A percentile compares a stretch with the other conserved stretches of the same genome.
These are phyloP conservation scores for Apophysomyces variabilis DNA, from an alignment of 371 early-diverging fungal species.

Conservation along the genomic window DNA sequence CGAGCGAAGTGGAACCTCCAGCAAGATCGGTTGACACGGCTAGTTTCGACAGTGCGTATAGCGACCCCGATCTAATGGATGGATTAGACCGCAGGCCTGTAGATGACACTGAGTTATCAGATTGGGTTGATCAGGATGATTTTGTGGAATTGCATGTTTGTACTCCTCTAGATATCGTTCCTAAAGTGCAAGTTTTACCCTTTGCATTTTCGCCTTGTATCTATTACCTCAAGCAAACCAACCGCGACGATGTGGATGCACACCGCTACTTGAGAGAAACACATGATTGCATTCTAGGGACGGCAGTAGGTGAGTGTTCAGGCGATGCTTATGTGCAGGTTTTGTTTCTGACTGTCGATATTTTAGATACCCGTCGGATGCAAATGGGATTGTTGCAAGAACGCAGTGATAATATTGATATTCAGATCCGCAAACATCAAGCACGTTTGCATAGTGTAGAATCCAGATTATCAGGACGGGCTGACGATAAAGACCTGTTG, in stretches of 20 bases:
- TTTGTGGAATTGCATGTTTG: conserved; percentile 42
- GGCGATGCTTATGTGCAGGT: neutral
- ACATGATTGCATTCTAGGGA: conserved; percentile 56
- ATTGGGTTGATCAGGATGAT: conserved; percentile 57
- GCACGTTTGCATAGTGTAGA: conserved; percentile 43
- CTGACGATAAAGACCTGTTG: conserved; percentile 25
- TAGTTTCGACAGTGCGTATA: conserved; percentile 18
- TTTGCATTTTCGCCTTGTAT: conserved; percentile 67
- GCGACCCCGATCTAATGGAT: conserved; percentile 40
- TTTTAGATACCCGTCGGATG: conserved; percentile 56
- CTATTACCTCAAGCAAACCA: conserved; percentile 63
- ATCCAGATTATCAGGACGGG: conserved; percentile 25
- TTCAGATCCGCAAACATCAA: conserved; percentile 60
- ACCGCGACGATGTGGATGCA: conserved; percentile 45
- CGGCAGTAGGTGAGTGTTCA: conserved; percentile 44
- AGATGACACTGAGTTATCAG: conserved; percentile 45
- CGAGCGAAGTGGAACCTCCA: neutral
- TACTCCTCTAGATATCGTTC: conserved; percentile 16
- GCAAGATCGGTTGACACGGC: conserved; percentile 4
- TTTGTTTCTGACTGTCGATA: neutral
- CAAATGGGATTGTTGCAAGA: conserved; percentile 59
- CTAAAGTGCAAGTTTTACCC: conserved; percentile 55
- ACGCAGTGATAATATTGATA: conserved; percentile 63
- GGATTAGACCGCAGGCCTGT: conserved; percentile 36
- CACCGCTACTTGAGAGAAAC: conserved; percentile 49